Evolutionary conservation across 2,329 filamentous ascomycete genomes (phyloP).

Genomic region (Fusarium piperis): DNA sequence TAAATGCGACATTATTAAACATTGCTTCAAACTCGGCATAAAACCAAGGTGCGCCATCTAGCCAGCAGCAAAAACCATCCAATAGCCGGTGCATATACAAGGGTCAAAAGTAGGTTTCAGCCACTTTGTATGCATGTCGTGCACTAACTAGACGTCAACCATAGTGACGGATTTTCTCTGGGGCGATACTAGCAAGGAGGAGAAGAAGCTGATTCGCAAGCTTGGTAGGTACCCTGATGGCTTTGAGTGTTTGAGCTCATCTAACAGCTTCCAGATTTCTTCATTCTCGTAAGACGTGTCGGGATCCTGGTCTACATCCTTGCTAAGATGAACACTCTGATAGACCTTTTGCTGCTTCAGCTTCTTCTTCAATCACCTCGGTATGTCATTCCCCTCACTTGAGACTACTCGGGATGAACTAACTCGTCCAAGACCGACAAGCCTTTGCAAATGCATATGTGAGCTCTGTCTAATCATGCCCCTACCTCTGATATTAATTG

Average conservation of each 20-base stretch:
- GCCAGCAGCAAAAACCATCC: not conserved
- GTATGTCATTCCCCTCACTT: not conserved
- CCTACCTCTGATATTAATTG: rapidly evolving
- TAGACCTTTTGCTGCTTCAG: conserved; percentile 30
- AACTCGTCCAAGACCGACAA: conserved; percentile 3
- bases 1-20: conserved; percentile 15
- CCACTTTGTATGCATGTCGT: not conserved
- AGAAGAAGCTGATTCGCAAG: conserved; percentile 29
- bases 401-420: rapidly evolving
- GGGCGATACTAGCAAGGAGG: conserved; percentile 28
- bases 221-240: not conserved
- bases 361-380: conserved; percentile 33
- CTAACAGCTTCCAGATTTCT: conserved; percentile 39
- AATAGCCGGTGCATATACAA: not conserved
- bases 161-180: conserved; percentile 24
- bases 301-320: rapidly evolving
- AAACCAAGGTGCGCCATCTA: not conserved
- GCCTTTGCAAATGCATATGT: conserved; percentile 34
- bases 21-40: not conserved
- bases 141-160: not conserved
- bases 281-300: conserved; percentile 40
- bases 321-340: rapidly evolving
- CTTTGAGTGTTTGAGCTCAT: not conserved
- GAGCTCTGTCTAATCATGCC: rapidly evolving
- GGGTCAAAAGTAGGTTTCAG: not conserved